phyloP scores from a whole-genome alignment of 768 basidiomycete species.

The Boletus barrowsii region DNA sequence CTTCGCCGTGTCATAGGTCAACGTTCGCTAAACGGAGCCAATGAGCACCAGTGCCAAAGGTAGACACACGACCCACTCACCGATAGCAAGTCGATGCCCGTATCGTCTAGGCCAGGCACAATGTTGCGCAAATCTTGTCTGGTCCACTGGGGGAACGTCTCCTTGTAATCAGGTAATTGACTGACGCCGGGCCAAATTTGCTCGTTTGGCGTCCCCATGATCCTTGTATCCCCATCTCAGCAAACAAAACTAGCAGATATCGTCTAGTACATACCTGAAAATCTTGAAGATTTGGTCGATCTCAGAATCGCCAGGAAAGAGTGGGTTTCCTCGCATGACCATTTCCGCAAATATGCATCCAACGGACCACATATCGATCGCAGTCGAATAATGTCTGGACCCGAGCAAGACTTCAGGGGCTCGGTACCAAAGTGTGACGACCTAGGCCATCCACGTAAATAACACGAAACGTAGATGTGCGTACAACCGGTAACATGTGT shows the following conservation, averaged over 20 bases:
- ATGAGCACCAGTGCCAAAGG: neutral
- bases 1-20: slow-evolving; percentile 87
- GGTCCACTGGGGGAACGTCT: slow-evolving; percentile 95
- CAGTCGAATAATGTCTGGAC: slow-evolving; percentile 93
- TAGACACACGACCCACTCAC: slow-evolving; percentile 34
- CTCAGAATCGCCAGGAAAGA: slow-evolving; percentile 99
- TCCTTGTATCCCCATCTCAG: slow-evolving; percentile 43
- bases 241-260: neutral
- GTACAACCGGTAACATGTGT: neutral
- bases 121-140: slow-evolving; percentile 63
- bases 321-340: slow-evolving; percentile 85
- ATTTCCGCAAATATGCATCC: slow-evolving; percentile 99
- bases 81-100: slow-evolving; percentile 78
- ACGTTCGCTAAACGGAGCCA: slow-evolving; percentile 43
- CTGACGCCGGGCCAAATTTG: slow-evolving; percentile 89
- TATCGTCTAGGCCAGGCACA: slow-evolving; percentile 70
- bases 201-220: slow-evolving; percentile 93
- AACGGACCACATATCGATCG: slow-evolving; percentile 99
- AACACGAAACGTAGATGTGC: slow-evolving; percentile 1
- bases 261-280: slow-evolving; percentile 63
- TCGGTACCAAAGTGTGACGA: slow-evolving; percentile 99
- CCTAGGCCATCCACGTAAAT: slow-evolving; percentile 46
- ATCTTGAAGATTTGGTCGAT: slow-evolving; percentile 99
- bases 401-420: slow-evolving; percentile 97
- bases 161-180: slow-evolving; percentile 89